Percentiles rank a stretch among this genome's conserved stretches.
Conservation (phyloP, 2,329 filamentous ascomycete genomes). For the Trichophyton schoenleinii region DNA sequence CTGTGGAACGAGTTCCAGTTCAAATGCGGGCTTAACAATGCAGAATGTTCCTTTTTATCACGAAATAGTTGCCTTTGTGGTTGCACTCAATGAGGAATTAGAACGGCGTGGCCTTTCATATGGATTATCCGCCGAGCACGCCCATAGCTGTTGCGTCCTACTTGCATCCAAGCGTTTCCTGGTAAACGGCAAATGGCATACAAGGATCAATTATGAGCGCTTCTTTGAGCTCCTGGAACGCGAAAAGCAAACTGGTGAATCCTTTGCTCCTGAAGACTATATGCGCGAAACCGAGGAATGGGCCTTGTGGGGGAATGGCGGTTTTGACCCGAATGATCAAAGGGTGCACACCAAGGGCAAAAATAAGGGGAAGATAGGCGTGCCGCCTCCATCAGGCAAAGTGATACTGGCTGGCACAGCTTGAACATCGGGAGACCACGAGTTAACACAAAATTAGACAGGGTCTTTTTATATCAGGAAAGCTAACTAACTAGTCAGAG, state of each 20-base stretch:
- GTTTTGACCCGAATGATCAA: slow-evolving; percentile 82
- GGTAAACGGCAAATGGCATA: slow-evolving; percentile 72
- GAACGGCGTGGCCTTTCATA: slow-evolving; percentile 60
- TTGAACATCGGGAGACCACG: neutral
- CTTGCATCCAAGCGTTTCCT: slow-evolving; percentile 72
- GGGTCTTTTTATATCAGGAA: neutral
- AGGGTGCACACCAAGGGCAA: slow-evolving; percentile 78
- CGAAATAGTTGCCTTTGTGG: slow-evolving; percentile 74
- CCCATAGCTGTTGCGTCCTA: slow-evolving; percentile 84
- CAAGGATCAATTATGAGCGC: slow-evolving; percentile 73
- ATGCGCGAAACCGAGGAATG: slow-evolving; percentile 82
- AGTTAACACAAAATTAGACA: neutral
- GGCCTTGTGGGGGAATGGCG: slow-evolving; percentile 88
- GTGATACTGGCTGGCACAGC: neutral
- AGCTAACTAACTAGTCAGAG: neutral
- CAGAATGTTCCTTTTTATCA: slow-evolving; percentile 93
- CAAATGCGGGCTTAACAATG: slow-evolving; percentile 84
- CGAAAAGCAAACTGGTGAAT: slow-evolving; percentile 40
- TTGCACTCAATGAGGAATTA: slow-evolving; percentile 58
- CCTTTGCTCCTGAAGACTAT: slow-evolving; percentile 83
- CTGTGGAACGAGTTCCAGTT: slow-evolving; percentile 78
- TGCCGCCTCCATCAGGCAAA: neutral
- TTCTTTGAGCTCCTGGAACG: slow-evolving; percentile 79
- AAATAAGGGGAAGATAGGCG: slow-evolving; percentile 16
- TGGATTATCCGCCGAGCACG: slow-evolving; percentile 88